These are phyloP conservation scores for Asterochloris erici DNA, from an alignment of 139 green algal species.

Conservation along the genomic window DNA sequence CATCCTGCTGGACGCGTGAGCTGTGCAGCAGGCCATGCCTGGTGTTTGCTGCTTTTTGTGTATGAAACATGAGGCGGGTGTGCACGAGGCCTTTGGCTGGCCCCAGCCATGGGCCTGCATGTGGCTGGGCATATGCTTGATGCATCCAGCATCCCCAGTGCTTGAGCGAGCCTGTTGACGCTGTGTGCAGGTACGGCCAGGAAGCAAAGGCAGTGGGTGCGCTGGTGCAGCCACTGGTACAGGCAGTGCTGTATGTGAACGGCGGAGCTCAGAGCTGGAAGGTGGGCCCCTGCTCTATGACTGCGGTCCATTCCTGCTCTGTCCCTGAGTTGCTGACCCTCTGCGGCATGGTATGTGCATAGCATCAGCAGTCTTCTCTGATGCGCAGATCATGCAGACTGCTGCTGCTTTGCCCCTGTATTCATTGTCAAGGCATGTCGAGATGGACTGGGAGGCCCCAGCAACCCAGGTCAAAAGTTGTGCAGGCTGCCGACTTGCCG, in stretches of 20 bases:
- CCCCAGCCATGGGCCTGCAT: background rate
- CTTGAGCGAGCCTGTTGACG: background rate
- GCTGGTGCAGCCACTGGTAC: constrained; percentile 18
- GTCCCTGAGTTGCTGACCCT: background rate
- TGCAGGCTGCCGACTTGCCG: constrained; percentile 24
- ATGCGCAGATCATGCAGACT: background rate
- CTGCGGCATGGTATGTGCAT: background rate
- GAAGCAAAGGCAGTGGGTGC: constrained; percentile 24
- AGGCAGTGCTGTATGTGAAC: constrained; percentile 37
- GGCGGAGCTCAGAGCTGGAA: constrained; percentile 44
- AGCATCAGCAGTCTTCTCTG: background rate
- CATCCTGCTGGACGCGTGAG: constrained; percentile 38
- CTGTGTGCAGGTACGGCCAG: constrained; percentile 22
- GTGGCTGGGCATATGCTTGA: background rate
- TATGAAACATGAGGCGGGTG: background rate
- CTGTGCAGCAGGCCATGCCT: background rate
- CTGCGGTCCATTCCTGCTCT: no score
- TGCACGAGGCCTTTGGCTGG: no score
- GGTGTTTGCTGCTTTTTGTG: background rate
- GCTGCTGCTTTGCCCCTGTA: background rate
- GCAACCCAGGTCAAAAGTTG: background rate
- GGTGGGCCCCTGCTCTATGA: background rate
- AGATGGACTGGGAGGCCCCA: background rate
- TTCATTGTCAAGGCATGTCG: background rate
- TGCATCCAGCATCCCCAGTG: background rate